phyloP scores from a whole-genome alignment of 495 filamentous ascomycete genomes.

The Saxophila tyrrhenica region DNA sequence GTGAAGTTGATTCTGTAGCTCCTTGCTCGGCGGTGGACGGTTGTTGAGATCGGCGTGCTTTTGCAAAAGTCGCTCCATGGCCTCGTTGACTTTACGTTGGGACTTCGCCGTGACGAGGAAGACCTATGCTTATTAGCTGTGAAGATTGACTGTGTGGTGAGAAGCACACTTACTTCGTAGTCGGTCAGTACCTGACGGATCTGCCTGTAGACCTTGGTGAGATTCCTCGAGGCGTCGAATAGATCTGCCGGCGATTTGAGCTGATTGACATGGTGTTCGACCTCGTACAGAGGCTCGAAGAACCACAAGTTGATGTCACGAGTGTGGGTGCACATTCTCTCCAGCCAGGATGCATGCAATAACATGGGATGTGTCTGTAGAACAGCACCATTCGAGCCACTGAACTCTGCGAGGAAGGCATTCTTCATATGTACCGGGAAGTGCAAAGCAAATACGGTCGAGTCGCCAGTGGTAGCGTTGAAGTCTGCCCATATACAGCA shows the following conservation, averaged over 20 bases:
- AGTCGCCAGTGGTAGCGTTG: background rate
- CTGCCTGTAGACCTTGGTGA: background rate
- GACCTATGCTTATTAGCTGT: too few relatives aligned
- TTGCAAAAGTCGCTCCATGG: background rate
- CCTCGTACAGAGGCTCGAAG: background rate
- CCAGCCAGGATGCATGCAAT: background rate
- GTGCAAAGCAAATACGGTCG: background rate
- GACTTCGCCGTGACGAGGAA: background rate
- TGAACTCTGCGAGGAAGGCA: background rate
- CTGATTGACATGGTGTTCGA: background rate
- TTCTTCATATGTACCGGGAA: background rate
- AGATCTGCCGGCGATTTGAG: background rate
- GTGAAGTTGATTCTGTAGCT: background rate
- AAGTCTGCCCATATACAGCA: background rate
- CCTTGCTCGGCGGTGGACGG: background rate
- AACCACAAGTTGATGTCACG: background rate
- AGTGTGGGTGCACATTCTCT: background rate
- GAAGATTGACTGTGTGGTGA: too few relatives aligned
- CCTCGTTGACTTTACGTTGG: background rate
- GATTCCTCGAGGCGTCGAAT: background rate
- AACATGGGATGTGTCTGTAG: background rate
- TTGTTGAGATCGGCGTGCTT: background rate
- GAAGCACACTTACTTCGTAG: too few relatives aligned
- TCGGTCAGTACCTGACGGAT: background rate
- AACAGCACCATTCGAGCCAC: background rate